Evolutionary conservation across 2,329 filamentous ascomycete species (phyloP).

Genomic region (Pseudogymnoascus pannorum): DNA sequence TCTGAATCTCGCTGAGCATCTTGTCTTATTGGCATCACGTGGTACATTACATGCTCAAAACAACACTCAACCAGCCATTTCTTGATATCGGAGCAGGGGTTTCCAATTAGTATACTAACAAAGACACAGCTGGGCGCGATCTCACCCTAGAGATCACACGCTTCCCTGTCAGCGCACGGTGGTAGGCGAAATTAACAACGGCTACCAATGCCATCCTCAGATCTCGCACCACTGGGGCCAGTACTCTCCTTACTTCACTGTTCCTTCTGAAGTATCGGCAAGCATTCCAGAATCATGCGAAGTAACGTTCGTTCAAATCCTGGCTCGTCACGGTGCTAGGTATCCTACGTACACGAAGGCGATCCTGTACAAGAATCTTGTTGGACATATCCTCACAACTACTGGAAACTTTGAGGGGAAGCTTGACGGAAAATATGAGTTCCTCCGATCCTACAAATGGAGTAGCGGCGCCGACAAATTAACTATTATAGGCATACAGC

Average conservation of each 20-base stretch:
- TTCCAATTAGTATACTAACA: not conserved
- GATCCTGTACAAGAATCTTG: conserved; percentile 51
- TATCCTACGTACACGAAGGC: conserved; percentile 69
- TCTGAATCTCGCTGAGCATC: not conserved
- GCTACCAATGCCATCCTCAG: conserved; percentile 26
- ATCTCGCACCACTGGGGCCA: conserved; percentile 60
- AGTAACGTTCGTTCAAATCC: conserved; percentile 70
- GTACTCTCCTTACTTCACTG: conserved; percentile 77
- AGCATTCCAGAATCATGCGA: conserved; percentile 57
- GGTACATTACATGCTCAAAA: not conserved
- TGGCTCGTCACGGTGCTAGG: conserved; percentile 79
- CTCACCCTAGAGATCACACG: not conserved
- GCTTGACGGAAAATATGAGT: conserved; percentile 59
- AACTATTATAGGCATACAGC: conserved; percentile 57
- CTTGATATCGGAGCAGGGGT: not conserved
- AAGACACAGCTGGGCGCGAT: not conserved
- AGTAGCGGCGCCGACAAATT: conserved; percentile 62
- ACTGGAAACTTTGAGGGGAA: conserved; percentile 37
- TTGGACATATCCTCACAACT: conserved; percentile 56
- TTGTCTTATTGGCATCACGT: not conserved
- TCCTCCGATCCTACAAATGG: conserved; percentile 67
- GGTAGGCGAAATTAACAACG: conserved; percentile 16
- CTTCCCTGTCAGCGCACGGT: not conserved
- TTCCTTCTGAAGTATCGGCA: conserved; percentile 55
- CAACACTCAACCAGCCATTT: not conserved